Conservation (phyloP, 2,329 filamentous ascomycete genomes). For the Pyricularia sp. region DNA sequence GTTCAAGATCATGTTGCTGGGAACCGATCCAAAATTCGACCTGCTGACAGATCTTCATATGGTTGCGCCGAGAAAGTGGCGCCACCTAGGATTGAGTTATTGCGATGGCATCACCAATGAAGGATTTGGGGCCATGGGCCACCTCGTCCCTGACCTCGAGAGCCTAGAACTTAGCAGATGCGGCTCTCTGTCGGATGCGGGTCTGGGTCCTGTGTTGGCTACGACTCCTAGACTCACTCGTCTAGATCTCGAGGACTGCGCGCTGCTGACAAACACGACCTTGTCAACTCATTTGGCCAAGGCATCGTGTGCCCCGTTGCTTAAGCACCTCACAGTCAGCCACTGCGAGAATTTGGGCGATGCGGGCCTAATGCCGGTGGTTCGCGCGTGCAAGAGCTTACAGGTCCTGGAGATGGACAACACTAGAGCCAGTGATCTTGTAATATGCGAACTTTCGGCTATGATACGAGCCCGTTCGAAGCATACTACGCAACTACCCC, state of each 20-base stretch:
- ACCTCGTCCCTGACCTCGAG: conserved; percentile 67
- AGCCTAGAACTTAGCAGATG: conserved; percentile 75
- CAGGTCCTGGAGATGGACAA: conserved; percentile 79
- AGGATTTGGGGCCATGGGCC: conserved; percentile 57
- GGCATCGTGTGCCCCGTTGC: conserved; percentile 54
- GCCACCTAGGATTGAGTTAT: conserved; percentile 73
- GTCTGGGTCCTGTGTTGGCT: conserved; percentile 58
- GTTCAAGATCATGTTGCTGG: conserved; percentile 62
- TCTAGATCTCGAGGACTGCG: conserved; percentile 79
- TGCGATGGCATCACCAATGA: conserved; percentile 61
- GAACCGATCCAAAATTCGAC: conserved; percentile 64
- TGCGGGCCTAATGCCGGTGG: conserved; percentile 65
- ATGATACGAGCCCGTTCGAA: conserved; percentile 49
- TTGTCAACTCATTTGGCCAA: conserved; percentile 61
- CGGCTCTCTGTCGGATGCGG: conserved; percentile 56
- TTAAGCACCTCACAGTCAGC: conserved; percentile 76
- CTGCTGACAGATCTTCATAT: conserved; percentile 63
- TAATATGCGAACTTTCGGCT: conserved; percentile 71
- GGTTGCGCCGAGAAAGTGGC: conserved; percentile 64
- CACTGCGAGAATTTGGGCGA: conserved; percentile 84
- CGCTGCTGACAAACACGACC: conserved; percentile 60
- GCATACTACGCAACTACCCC: conserved; percentile 27
- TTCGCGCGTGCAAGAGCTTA: conserved; percentile 61
- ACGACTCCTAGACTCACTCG: conserved; percentile 69
- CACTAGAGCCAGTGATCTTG: conserved; percentile 76